Conservation (phyloP, 208 protist genomes). For the Sergeia podlipaevii region DNA sequence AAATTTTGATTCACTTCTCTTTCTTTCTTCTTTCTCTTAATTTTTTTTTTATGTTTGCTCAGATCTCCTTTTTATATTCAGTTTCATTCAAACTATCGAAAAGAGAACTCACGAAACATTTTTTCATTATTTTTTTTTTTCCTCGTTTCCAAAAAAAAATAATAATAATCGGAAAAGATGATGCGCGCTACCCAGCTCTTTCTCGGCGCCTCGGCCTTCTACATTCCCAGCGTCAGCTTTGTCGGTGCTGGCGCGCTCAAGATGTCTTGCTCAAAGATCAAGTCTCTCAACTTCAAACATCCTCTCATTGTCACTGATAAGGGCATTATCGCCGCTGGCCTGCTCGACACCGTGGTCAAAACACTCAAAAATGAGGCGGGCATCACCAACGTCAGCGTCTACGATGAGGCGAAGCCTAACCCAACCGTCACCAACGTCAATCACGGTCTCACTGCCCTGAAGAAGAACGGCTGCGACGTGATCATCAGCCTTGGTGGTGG, state of each 20-base stretch:
- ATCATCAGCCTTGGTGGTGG: slow-evolving; percentile 86
- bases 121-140: slow-evolving; percentile 7
- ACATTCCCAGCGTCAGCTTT: slow-evolving; percentile 53
- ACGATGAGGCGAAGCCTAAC: slow-evolving; percentile 62
- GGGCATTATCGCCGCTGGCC: slow-evolving; percentile 44
- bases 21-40: background rate
- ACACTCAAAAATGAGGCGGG: slow-evolving; percentile 53
- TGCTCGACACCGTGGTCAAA: slow-evolving; percentile 44
- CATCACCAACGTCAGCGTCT: slow-evolving; percentile 39
- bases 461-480: slow-evolving; percentile 42
- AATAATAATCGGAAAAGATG: slow-evolving; percentile 27
- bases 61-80: slow-evolving; percentile 3
- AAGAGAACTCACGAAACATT: too few relatives aligned
- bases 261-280: slow-evolving; percentile 49
- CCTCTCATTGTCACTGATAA: slow-evolving; percentile 70
- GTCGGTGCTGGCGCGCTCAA: slow-evolving; percentile 53
- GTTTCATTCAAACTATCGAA: background rate
- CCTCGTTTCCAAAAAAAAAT: background rate
- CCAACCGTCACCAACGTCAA: slow-evolving; percentile 60
- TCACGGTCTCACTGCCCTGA: slow-evolving; percentile 40
- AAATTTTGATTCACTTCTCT: too few relatives aligned
- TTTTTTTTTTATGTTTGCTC: background rate
- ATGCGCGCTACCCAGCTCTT: slow-evolving; percentile 20
- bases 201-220: slow-evolving; percentile 55
- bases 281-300: slow-evolving; percentile 50